Evolutionary conservation across 202 grass and related monocot genomes (phyloP).

Genomic region (Cymbopogon flexuosus): DNA sequence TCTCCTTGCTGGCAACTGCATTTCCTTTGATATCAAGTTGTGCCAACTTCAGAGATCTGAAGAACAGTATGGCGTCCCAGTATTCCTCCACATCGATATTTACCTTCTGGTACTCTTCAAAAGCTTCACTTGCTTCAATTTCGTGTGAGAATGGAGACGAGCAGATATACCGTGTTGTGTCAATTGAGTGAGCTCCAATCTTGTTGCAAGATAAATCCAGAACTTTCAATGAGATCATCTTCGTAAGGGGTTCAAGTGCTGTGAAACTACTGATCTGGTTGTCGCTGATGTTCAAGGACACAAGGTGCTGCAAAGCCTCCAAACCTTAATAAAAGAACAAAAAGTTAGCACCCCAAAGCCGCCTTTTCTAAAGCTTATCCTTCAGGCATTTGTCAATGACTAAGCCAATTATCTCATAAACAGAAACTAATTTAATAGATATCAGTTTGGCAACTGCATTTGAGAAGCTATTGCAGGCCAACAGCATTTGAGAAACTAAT

Average conservation of each 20-base stretch:
- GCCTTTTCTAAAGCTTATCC: not conserved
- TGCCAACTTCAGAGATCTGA: constrained; percentile 50
- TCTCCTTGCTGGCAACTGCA: constrained; percentile 39
- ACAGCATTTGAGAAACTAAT: not conserved
- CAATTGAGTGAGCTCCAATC: constrained; percentile 58
- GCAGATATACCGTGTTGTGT: constrained; percentile 73
- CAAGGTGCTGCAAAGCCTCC: constrained; percentile 79
- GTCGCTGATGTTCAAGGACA: constrained; percentile 68
- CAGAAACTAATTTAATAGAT: not conserved
- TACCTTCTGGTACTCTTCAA: constrained; percentile 39
- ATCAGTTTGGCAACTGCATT: not conserved
- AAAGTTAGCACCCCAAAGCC: constrained; percentile 22
- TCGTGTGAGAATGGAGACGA: constrained; percentile 71
- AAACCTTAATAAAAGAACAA: constrained; percentile 52
- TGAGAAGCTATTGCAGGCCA: not conserved
- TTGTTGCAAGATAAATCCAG: constrained; percentile 78
- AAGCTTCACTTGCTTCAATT: constrained; percentile 38
- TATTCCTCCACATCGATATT: constrained; percentile 38
- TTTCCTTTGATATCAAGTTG: constrained; percentile 77
- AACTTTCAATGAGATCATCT: constrained; percentile 57
- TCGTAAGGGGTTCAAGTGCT: constrained; percentile 63
- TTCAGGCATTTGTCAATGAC: constrained; percentile 1
- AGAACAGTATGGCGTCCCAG: constrained; percentile 67
- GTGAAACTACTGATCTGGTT: constrained; percentile 75
- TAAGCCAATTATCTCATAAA: not conserved